Percentiles rank a stretch among this genome's conserved stretches.
These are phyloP conservation scores for Acer saccharum DNA, from an alignment of 345 rosid genomes.

Conservation along the genomic window DNA sequence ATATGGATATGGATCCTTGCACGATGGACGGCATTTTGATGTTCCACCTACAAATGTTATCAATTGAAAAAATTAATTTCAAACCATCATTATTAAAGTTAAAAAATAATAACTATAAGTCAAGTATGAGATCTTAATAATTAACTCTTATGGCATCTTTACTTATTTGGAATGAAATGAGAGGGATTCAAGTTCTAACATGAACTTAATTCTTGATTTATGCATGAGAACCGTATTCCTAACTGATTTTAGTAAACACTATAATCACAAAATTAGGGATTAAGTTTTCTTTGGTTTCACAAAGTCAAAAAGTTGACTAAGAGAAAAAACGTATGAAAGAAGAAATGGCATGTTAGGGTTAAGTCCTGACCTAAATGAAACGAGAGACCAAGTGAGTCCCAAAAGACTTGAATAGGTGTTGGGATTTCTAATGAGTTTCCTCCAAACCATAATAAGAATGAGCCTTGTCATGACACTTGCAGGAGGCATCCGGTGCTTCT, in stretches of 20 bases:
- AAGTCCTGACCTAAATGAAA: slow-evolving; percentile 25
- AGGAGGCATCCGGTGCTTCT: slow-evolving; percentile 31
- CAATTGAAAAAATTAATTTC: background rate
- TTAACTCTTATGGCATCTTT: too few species aligned
- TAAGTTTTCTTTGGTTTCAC: too few species aligned
- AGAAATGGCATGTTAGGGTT: background rate
- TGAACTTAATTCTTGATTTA: too few species aligned
- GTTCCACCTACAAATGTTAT: slow-evolving; percentile 20
- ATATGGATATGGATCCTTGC: slow-evolving; percentile 23
- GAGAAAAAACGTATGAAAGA: background rate
- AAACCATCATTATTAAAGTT: too few species aligned
- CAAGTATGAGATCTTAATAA: too few species aligned
- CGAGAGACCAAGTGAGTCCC: slow-evolving; percentile 31
- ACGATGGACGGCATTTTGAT: slow-evolving; percentile 31
- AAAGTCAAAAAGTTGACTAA: too few species aligned
- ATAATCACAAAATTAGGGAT: too few species aligned
- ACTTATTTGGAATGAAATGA: too few species aligned
- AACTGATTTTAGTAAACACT: too few species aligned
- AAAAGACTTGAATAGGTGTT: slow-evolving; percentile 32
- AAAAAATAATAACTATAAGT: too few species aligned
- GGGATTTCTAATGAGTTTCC: slow-evolving; percentile 37
- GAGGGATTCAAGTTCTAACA: too few species aligned
- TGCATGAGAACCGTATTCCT: too few species aligned
- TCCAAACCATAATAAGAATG: slow-evolving; percentile 35
- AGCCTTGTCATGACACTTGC: slow-evolving; percentile 33